A percentile compares a stretch with the other conserved stretches of the same genome.
Evolutionary conservation across 2,329 filamentous ascomycete species (phyloP).

Genomic region (Eutypella sp.): DNA sequence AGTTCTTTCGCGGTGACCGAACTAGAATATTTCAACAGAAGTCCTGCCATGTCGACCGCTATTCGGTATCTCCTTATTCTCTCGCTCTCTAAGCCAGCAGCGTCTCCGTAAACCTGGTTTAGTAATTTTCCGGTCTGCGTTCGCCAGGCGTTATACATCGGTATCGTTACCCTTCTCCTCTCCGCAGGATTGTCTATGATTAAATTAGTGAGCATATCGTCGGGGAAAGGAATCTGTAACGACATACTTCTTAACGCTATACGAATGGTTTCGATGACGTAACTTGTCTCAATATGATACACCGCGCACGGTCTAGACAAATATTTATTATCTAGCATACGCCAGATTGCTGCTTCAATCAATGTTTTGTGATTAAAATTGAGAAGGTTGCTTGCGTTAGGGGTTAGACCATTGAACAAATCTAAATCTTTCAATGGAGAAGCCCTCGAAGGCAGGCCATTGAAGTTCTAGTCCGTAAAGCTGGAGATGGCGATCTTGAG

Average conservation of each 20-base stretch:
- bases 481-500: too few species aligned
- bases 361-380: too few species aligned
- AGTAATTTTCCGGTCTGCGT: neutral
- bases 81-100: neutral
- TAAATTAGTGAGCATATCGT: neutral
- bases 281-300: neutral
- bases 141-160: neutral
- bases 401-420: too few species aligned
- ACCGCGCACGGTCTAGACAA: neutral
- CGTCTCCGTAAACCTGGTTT: neutral
- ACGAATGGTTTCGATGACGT: neutral
- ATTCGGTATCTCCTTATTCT: neutral
- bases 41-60: neutral
- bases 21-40: neutral
- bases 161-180: neutral
- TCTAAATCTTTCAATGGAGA: too few species aligned
- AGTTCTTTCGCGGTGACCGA: neutral
- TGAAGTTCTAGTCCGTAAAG: too few species aligned
- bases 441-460: too few species aligned
- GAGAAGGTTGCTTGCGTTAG: too few species aligned
- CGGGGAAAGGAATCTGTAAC: neutral
- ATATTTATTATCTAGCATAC: neutral
- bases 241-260: neutral
- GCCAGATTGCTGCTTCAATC: neutral
- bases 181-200: neutral